A percentile compares a stretch with the other conserved stretches of the same genome.
phyloP scores from a whole-genome alignment of 2,329 filamentous ascomycete genomes.

The Aspergillus thermomutatus region DNA sequence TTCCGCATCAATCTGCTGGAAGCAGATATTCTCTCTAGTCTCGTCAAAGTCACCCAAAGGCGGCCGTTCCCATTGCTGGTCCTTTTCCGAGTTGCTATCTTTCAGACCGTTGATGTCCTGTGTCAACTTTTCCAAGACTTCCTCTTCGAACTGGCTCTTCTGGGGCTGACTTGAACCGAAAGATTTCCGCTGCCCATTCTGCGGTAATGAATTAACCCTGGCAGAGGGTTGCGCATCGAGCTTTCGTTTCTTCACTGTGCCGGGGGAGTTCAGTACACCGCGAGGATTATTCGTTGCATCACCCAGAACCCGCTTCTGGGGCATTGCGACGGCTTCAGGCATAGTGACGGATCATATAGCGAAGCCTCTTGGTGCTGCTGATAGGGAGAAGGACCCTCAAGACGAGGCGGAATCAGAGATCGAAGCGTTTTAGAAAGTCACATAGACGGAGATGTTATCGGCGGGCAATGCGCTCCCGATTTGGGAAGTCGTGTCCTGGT shows the following conservation, averaged over 20 bases:
- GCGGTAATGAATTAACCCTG: constrained; percentile 58
- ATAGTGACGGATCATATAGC: constrained; percentile 27
- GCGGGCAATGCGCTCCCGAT: constrained; percentile 9
- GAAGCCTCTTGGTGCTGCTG: not conserved
- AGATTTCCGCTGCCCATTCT: constrained; percentile 56
- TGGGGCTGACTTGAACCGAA: constrained; percentile 63
- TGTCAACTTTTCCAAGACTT: constrained; percentile 91
- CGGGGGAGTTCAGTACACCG: constrained; percentile 56
- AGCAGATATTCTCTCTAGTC: constrained; percentile 68
- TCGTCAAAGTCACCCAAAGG: constrained; percentile 60
- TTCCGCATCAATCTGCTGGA: constrained; percentile 94
- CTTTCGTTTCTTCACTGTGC: constrained; percentile 74
- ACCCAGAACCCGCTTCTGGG: constrained; percentile 70
- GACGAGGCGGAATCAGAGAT: not conserved
- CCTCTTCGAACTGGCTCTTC: constrained; percentile 90
- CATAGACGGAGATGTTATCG: not conserved
- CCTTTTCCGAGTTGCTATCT: constrained; percentile 82
- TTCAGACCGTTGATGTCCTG: constrained; percentile 87
- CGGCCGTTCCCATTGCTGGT: constrained; percentile 84
- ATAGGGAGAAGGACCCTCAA: not conserved
- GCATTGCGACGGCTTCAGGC: constrained; percentile 41
- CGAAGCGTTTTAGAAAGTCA: not conserved
- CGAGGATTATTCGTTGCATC: constrained; percentile 64
- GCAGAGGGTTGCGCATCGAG: constrained; percentile 57
- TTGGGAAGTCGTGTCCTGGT: constrained; percentile 17